Conservation (phyloP, 176 grass and related monocot species). For the Eragrostis nindensis region DNA sequence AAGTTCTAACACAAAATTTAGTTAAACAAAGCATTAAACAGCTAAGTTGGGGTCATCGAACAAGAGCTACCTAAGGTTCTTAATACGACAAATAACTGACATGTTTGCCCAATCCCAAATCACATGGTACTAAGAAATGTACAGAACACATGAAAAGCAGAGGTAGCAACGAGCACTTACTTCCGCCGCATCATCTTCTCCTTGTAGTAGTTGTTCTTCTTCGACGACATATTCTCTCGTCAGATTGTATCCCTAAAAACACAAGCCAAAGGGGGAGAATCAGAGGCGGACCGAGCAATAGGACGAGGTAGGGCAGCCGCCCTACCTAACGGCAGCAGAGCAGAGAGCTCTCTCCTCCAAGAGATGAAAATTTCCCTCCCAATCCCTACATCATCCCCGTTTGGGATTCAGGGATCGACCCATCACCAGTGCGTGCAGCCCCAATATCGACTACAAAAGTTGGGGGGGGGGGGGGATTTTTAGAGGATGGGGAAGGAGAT, state of each 20-base stretch:
- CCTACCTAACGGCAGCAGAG: no score
- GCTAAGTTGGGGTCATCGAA: not conserved
- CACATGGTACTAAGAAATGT: conserved; percentile 10
- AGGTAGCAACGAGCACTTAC: conserved; percentile 44
- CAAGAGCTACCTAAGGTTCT: not conserved
- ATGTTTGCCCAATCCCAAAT: conserved; percentile 2
- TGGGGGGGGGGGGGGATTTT: no score
- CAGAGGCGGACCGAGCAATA: no score
- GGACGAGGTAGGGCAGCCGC: no score
- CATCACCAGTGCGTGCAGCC: no score
- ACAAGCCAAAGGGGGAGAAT: not conserved
- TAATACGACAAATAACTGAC: not conserved
- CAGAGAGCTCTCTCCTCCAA: no score
- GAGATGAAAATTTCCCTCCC: no score
- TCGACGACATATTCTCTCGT: conserved; percentile 63
- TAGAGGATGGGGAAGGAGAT: no score
- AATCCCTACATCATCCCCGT: no score
- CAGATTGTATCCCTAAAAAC: conserved; percentile 8
- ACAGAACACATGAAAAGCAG: not conserved
- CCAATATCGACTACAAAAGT: no score
- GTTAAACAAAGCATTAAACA: not conserved
- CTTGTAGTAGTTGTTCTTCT: conserved; percentile 90
- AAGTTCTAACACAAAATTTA: not conserved
- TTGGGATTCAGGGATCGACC: no score
- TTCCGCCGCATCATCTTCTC: conserved; percentile 87